phyloP scores from a whole-genome alignment of 495 filamentous ascomycete genomes.

The Neurospora sp. region DNA sequence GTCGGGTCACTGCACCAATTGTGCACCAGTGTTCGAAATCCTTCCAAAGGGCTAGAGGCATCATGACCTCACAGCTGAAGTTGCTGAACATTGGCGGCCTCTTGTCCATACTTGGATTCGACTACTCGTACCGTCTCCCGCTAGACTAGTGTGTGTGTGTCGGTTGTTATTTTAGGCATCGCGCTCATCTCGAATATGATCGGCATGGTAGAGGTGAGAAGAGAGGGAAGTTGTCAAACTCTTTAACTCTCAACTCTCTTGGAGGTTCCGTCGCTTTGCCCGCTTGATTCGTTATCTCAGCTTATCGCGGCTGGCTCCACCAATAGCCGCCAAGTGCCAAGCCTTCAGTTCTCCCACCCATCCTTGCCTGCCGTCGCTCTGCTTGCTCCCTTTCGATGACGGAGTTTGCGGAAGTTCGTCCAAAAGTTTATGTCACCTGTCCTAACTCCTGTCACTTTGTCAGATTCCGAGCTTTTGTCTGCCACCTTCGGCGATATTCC shows the following conservation, averaged over 20 bases:
- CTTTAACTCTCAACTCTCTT: neutral
- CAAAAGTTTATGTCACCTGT: neutral
- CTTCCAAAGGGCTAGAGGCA: neutral
- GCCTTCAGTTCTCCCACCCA: neutral
- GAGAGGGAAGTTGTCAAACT: neutral
- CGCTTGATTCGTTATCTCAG: neutral
- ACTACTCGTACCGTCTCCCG: neutral
- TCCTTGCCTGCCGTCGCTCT: neutral
- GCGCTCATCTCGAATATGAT: neutral
- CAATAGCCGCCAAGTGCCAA: neutral
- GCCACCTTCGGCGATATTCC: neutral
- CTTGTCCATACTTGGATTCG: neutral
- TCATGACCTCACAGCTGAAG: neutral
- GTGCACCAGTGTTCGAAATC: neutral
- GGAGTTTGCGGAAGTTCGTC: neutral
- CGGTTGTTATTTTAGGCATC: neutral
- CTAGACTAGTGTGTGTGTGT: neutral
- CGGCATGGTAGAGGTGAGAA: neutral
- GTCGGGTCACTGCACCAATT: neutral
- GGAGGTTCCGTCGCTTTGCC: neutral
- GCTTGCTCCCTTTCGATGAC: neutral
- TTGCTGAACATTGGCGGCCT: neutral
- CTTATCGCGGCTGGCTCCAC: neutral
- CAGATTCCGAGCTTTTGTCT: neutral
- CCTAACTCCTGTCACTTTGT: neutral